Base-by-base conservation (phyloP, 805 yeast genomes). In the Kockiozyma suomiensis region DNA sequence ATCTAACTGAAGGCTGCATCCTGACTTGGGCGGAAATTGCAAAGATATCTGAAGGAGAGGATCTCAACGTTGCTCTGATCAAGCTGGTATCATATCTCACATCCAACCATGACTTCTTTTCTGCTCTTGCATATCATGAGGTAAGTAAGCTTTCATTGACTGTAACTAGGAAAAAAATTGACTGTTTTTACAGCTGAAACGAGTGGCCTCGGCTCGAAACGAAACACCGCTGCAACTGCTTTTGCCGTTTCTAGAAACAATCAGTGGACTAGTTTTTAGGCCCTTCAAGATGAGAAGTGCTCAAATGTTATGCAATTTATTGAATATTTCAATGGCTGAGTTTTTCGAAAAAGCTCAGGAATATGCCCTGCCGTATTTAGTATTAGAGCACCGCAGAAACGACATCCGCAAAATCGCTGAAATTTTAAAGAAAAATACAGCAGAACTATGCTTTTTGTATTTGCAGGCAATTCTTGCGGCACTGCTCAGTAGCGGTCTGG, bases 221-320 rank as follows among this genome's bases (percentile, higher is more conserved):
- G 74, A 82, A 37, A 83, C 96, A 0, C 86, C 96, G 0, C 91
- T 93, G 82, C 89, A 87, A 70, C 73, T 93, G 13, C 75, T 90
- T 21, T 83, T 88, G 6, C 96, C 97, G 0, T 88, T 83, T 62
- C 79, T 94, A 68, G 91, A 93, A 1, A 81, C 85, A 37, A 77
- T 91, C 6, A 81, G 92, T 40, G 81, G 84, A 45, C 80, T 81
- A 25, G 78, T 90, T 17, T 85, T 90, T 2, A 82, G 82, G 62
- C 78, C 79, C 46, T 69, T 83, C 46, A 74, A 81, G 56, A 83
- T 85, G 0, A 74, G 78, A 3, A 75, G 88, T 55, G 79, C 90
- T 28, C 77, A 77, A 26, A 80, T 82, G 59, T 77, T 93, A 17
- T 82, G 91, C 5, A 84, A 83, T 28, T 75, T 90, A 10, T 78